Evolutionary conservation across 306 rosid genomes (phyloP).

Genomic region (Cyamopsis tetragonoloba): DNA sequence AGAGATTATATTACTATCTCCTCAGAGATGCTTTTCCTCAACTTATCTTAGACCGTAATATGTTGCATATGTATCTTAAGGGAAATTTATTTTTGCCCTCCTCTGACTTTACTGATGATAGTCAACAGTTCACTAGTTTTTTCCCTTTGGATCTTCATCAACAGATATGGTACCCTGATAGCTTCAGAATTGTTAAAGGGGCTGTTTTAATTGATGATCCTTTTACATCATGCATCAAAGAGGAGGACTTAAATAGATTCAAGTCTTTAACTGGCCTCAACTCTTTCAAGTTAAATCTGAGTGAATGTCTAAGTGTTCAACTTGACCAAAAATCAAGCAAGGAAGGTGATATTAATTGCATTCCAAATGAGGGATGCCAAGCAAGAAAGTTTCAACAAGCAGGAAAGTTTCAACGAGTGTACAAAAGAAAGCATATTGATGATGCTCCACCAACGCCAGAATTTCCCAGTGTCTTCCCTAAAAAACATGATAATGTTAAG

Average conservation of each 20-base stretch:
- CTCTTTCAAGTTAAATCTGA: constrained; percentile 40
- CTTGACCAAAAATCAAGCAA: constrained; percentile 1
- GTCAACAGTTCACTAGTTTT: constrained; percentile 50
- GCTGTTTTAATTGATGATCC: constrained; percentile 53
- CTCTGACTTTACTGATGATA: constrained; percentile 20
- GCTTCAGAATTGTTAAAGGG: constrained; percentile 62
- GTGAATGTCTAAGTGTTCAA: constrained; percentile 22
- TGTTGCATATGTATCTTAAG: constrained; percentile 54
- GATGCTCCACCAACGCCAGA: not conserved
- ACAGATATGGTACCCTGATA: constrained; percentile 66
- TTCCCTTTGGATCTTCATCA: constrained; percentile 60
- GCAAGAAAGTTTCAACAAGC: constrained; percentile 16
- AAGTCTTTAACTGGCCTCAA: constrained; percentile 39
- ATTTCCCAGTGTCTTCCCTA: constrained; percentile 2
- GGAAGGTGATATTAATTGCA: not conserved
- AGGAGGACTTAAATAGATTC: constrained; percentile 45
- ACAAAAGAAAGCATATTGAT: constrained; percentile 33
- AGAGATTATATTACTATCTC: constrained; percentile 54
- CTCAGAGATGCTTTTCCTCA: constrained; percentile 41
- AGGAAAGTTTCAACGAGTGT: constrained; percentile 17
- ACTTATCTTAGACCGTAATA: constrained; percentile 26
- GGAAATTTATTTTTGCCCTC: constrained; percentile 37
- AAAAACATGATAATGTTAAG: constrained; percentile 13
- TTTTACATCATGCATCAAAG: constrained; percentile 23
- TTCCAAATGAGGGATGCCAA: too few relatives aligned